Conservation (phyloP, 106 monocot genomes). For the Apostasia shenzhenica region DNA sequence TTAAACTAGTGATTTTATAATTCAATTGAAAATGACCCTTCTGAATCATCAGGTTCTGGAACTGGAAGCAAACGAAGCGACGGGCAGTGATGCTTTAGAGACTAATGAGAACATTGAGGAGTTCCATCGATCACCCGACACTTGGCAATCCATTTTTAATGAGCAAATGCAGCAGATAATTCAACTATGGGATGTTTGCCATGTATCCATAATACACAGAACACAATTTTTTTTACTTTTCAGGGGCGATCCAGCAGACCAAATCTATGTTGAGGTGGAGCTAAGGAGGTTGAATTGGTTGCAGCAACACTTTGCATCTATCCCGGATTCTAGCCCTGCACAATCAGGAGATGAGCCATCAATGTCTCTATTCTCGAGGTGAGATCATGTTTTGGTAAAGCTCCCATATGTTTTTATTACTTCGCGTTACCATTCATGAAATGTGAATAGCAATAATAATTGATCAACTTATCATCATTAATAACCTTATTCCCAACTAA, state of each 20-base stretch:
- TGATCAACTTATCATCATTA: neutral
- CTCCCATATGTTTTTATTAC: neutral
- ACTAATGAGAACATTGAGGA: constrained; percentile 28
- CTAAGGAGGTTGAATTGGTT: constrained; percentile 78
- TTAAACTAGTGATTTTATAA: too few relatives aligned
- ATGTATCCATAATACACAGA: constrained; percentile 85
- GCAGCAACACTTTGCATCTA: constrained; percentile 59
- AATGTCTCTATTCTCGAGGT: constrained; percentile 72
- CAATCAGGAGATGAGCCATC: constrained; percentile 47
- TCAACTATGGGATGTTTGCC: constrained; percentile 80
- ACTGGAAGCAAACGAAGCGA: constrained; percentile 79
- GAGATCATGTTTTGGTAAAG: constrained; percentile 1
- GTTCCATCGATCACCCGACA: constrained; percentile 35
- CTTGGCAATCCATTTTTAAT: constrained; percentile 54
- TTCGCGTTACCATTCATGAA: too few relatives aligned
- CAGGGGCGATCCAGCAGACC: constrained; percentile 81
- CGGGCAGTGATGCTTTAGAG: constrained; percentile 16
- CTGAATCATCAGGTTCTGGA: constrained; percentile 57
- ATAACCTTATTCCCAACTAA: neutral
- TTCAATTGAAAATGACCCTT: too few relatives aligned
- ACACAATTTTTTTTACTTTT: constrained; percentile 93
- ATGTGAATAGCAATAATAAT: neutral
- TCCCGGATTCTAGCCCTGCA: constrained; percentile 50
- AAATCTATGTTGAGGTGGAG: constrained; percentile 96
- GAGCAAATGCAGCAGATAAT: constrained; percentile 79